phyloP scores from a whole-genome alignment of 768 basidiomycete species.

The Tylopilus sp. region DNA sequence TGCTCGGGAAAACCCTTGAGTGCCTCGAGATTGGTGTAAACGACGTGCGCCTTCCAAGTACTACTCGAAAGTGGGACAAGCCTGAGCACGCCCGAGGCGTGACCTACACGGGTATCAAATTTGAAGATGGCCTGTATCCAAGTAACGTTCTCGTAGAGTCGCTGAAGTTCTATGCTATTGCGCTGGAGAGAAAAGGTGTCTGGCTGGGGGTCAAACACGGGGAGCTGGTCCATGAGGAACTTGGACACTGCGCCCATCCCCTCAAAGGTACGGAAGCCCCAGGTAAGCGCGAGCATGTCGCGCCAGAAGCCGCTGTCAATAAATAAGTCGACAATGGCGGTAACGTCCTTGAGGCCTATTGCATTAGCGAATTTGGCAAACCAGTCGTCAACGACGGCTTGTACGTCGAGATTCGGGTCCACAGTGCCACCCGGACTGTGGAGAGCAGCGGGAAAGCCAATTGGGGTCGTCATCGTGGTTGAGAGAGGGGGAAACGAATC shows the following conservation, averaged over 20 bases:
- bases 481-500: no score
- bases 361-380: constrained; percentile 36
- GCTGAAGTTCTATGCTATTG: constrained; percentile 18
- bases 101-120: constrained; percentile 41
- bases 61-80: constrained; percentile 41
- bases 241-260: constrained; percentile 33
- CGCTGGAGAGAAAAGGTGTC: constrained; percentile 15
- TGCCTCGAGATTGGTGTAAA: constrained; percentile 51
- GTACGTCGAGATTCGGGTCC: constrained; percentile 32
- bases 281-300: constrained; percentile 59
- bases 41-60: constrained; percentile 45
- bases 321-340: constrained; percentile 34
- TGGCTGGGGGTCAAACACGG: constrained; percentile 14
- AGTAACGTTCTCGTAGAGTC: constrained; percentile 34
- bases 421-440: constrained; percentile 14
- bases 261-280: constrained; percentile 61
- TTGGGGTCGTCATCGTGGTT: constrained; percentile 8
- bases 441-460: constrained; percentile 20
- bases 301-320: constrained; percentile 48
- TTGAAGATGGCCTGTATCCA: constrained; percentile 45
- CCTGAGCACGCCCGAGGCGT: constrained; percentile 43
- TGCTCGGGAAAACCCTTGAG: constrained; percentile 44
- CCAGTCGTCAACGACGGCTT: constrained; percentile 39
- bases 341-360: constrained; percentile 34
- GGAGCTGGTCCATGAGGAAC: constrained; percentile 48